Evolutionary conservation across 257 asterid species (phyloP), one percentile per base, ranked within the genome.

Genomic region (Ophiorrhiza pumila): DNA sequence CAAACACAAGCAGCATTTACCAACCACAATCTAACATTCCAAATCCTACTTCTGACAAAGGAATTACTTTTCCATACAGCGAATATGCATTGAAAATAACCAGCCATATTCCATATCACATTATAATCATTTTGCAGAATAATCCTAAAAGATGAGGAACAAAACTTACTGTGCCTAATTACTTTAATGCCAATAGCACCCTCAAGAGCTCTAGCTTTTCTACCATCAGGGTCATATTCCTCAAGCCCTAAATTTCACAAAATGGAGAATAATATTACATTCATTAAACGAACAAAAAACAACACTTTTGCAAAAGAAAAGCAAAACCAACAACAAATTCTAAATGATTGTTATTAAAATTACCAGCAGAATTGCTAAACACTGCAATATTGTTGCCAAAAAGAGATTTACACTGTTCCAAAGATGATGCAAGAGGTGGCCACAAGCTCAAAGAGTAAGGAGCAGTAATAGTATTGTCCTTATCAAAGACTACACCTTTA

Each of bases 351-450:
- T 15, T 58, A 57, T 5, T 27, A 50, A 68, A 56, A 47, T 76
- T 88, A 92, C 99, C 98, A 0, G 97, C 98, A 43, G 99, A 95
- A 78, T 95, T 95, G 78, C 98, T 95, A 74, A 87, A 90, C 8
- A 95, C 90, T 0, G 96, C 99, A 31, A 92, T 80, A 73, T 92
- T 84, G 64, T 86, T 78, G 42, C 97, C 97, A 74, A 95, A 92
- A 37, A 83, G 67, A 25, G 86, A 80, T 89, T 90, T 95, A 75
- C 99, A 95, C 61, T 76, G 91, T 64, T 86, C 81, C 9, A 95
- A 31, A 17, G 98, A 84, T 15, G 92, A 77, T 55, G 52, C 83
- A 52, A 95, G 92, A 61, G 97, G 96, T 59, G 85, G 69, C 99
- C 99, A 95, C 89, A 90, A 83, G 78, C 86, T 81, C 86, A 92